Percentiles rank a stretch among this genome's conserved stretches.
Conservation (phyloP, 306 rosid genomes). For the Cucurbita ficifolia region DNA sequence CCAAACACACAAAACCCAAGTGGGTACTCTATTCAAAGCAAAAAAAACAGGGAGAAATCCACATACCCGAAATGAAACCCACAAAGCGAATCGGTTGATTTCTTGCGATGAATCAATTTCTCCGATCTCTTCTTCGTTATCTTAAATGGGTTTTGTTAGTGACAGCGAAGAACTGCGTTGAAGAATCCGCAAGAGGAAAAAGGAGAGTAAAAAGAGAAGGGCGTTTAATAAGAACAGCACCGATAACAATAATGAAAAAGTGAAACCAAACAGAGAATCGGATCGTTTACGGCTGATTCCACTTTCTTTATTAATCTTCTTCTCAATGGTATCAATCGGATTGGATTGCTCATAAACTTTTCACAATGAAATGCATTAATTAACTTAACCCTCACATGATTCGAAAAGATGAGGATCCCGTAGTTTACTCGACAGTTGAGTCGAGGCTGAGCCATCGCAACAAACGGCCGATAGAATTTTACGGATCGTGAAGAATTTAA, state of each 20-base stretch:
- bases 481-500: no score
- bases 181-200: slow-evolving; percentile 3
- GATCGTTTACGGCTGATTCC: background rate
- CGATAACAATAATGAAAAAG: background rate
- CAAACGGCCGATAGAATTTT: background rate
- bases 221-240: background rate
- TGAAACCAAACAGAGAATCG: background rate
- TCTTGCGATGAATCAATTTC: background rate
- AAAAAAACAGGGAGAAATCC: background rate
- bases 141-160: background rate
- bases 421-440: background rate
- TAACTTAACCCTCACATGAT: background rate
- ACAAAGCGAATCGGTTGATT: background rate
- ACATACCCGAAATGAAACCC: background rate
- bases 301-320: background rate
- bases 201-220: background rate
- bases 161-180: slow-evolving; percentile 2
- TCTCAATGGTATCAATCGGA: background rate
- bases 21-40: background rate
- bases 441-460: background rate
- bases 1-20: background rate
- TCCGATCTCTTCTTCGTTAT: background rate
- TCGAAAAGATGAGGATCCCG: background rate
- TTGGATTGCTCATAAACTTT: background rate
- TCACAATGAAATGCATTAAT: background rate